A percentile compares a stretch with the other conserved stretches of the same genome.
Conservation (phyloP, 768 basidiomycete genomes). For the Serendipita sp. region DNA sequence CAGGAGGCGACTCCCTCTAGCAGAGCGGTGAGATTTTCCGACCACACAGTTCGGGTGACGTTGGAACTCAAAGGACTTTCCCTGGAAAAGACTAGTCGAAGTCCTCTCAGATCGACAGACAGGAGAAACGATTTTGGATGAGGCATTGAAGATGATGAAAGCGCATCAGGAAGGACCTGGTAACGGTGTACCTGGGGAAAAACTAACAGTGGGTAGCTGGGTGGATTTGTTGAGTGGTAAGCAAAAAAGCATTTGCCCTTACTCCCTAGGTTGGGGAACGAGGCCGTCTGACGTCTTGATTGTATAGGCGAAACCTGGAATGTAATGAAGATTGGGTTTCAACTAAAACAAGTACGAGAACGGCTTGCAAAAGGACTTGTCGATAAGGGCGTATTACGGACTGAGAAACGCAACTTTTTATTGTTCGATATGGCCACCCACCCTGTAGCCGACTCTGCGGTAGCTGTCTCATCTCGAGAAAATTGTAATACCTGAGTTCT, state of each 20-base stretch:
- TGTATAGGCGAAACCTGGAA: constrained; percentile 99
- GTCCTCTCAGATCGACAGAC: constrained; percentile 87
- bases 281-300: no score
- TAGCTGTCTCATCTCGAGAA: background rate
- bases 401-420: constrained; percentile 96
- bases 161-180: background rate
- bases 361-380: constrained; percentile 93
- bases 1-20: constrained; percentile 53
- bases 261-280: no score
- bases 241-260: no score
- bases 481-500: background rate
- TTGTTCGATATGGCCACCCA: constrained; percentile 99
- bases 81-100: constrained; percentile 47
- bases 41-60: background rate
- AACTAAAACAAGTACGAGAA: constrained; percentile 96
- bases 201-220: constrained; percentile 78
- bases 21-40: constrained; percentile 42
- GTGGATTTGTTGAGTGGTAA: constrained; percentile 86
- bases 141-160: constrained; percentile 94
- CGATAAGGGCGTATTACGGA: constrained; percentile 97
- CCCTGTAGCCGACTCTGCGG: constrained; percentile 70
- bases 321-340: constrained; percentile 98
- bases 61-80: background rate
- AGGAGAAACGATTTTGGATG: constrained; percentile 92
- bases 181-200: constrained; percentile 35